Conservation (phyloP, 306 rosid genomes). For the Betula pendula region DNA sequence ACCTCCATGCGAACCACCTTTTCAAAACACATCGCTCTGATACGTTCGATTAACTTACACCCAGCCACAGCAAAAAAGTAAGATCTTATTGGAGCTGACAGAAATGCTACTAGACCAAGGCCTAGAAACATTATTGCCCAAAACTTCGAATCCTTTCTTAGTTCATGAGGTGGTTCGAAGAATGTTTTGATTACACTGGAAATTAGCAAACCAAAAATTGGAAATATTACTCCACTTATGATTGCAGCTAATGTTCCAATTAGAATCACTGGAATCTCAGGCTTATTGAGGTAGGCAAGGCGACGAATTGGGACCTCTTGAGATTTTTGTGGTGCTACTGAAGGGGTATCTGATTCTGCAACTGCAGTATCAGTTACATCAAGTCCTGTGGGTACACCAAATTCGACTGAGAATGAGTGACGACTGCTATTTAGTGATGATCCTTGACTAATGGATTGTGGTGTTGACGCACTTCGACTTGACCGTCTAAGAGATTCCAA, state of each 20-base stretch:
- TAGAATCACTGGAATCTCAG: constrained; percentile 74
- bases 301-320: constrained; percentile 60
- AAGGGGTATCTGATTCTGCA: constrained; percentile 19
- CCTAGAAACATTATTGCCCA: constrained; percentile 63
- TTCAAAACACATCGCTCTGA: constrained; percentile 68
- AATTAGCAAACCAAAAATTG: constrained; percentile 59
- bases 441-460: constrained; percentile 65
- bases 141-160: constrained; percentile 61
- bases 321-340: constrained; percentile 25
- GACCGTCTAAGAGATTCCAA: constrained; percentile 55
- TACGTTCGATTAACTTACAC: constrained; percentile 67
- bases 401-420: constrained; percentile 65
- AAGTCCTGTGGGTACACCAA: constrained; percentile 71
- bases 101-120: constrained; percentile 59
- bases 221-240: constrained; percentile 58
- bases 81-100: constrained; percentile 46
- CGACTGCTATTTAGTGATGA: constrained; percentile 73
- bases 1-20: constrained; percentile 76
- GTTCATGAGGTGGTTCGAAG: constrained; percentile 53
- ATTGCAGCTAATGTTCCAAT: constrained; percentile 62
- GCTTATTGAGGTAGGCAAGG: constrained; percentile 83
- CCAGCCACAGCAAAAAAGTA: constrained; percentile 85
- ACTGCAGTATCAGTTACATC: constrained; percentile 38
- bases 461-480: constrained; percentile 54
- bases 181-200: constrained; percentile 67